Percentiles rank a stretch among this genome's conserved stretches.
Evolutionary conservation across 163 green algal genomes (phyloP).

Genomic region (Scenedesmus sp.): DNA sequence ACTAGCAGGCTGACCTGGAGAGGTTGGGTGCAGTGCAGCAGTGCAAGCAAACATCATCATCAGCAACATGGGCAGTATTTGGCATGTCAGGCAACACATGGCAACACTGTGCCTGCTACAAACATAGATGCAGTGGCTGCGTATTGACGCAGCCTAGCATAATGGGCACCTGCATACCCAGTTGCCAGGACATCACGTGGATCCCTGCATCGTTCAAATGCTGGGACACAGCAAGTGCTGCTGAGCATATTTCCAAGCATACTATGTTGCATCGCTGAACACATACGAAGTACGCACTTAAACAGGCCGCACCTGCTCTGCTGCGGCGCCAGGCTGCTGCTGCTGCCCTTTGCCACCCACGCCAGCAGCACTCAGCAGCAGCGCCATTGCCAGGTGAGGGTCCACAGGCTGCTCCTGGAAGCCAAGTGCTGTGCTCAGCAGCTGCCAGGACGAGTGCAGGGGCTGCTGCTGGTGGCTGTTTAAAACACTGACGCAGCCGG

Average conservation of each 20-base stretch:
- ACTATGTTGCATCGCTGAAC: too few relatives aligned
- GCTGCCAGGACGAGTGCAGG: conserved; percentile 5
- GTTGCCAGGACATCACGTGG: too few relatives aligned
- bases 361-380: conserved; percentile 31
- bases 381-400: conserved; percentile 4
- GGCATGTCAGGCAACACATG: too few relatives aligned
- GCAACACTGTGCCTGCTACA: too few relatives aligned
- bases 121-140: too few relatives aligned
- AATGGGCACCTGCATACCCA: too few relatives aligned
- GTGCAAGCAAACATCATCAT: background rate
- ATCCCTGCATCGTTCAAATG: too few relatives aligned
- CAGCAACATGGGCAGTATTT: too few relatives aligned
- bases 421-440: conserved; percentile 29
- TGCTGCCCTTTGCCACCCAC: conserved; percentile 4
- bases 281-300: background rate
- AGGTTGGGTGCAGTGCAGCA: background rate
- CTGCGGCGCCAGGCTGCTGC: background rate
- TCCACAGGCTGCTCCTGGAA: background rate
- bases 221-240: too few relatives aligned
- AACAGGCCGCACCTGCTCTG: background rate
- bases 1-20: conserved; percentile 26
- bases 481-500: background rate
- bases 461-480: conserved; percentile 26
- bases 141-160: too few relatives aligned
- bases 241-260: too few relatives aligned